A percentile compares a stretch with the other conserved stretches of the same genome.
phyloP scores from a whole-genome alignment of 2,329 filamentous ascomycete species.

The Emmonsia crescens region DNA sequence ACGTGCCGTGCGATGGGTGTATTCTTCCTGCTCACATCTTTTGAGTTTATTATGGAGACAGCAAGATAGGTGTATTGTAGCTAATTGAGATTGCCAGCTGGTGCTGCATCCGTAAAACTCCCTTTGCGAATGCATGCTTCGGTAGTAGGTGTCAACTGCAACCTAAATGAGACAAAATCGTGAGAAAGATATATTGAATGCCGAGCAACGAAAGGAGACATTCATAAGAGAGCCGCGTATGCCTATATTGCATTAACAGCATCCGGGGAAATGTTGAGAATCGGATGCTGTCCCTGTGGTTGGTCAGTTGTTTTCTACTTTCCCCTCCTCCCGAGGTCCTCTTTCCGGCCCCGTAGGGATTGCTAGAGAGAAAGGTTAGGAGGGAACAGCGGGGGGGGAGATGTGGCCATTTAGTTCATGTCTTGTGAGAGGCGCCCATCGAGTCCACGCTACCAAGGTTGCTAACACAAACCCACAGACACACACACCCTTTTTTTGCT shows the following conservation, averaged over 20 bases:
- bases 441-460: neutral
- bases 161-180: neutral
- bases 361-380: neutral
- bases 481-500: neutral
- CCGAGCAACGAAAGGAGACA: neutral
- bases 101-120: neutral
- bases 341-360: neutral
- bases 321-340: neutral
- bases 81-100: neutral
- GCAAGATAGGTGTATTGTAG: neutral
- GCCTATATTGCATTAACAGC: neutral
- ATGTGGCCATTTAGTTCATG: neutral
- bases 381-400: neutral
- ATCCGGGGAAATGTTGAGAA: neutral
- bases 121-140: neutral
- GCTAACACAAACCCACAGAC: neutral
- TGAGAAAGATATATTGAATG: neutral
- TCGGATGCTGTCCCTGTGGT: neutral
- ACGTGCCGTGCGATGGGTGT: neutral
- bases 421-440: neutral
- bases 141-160: neutral
- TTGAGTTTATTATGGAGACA: neutral
- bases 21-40: neutral
- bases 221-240: neutral
- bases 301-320: neutral